Evolutionary conservation across 345 rosid genomes (phyloP).

Genomic region (Geranium brycei): DNA sequence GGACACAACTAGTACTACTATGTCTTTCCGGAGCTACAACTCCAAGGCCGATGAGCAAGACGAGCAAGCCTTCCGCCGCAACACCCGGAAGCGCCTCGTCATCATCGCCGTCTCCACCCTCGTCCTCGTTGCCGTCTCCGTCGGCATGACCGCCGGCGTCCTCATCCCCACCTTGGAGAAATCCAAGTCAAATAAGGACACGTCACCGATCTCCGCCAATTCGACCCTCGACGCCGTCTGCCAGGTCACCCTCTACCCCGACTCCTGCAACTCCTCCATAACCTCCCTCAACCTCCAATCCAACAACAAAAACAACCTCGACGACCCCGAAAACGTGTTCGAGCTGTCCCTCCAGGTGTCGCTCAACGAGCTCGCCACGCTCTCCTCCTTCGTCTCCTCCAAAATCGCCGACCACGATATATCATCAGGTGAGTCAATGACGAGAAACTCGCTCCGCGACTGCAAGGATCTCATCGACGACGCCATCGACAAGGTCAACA

Average conservation of each 20-base stretch:
- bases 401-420: background rate
- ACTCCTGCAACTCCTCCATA: constrained; percentile 19
- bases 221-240: constrained; percentile 13
- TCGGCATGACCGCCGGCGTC: constrained; percentile 6
- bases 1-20: too few species aligned
- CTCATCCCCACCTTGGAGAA: background rate
- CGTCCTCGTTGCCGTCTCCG: constrained; percentile 3
- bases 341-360: constrained; percentile 18
- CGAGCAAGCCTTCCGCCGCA: constrained; percentile 14
- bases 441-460: constrained; percentile 3
- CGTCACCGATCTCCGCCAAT: background rate
- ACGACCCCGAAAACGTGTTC: constrained; percentile 11
- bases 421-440: background rate
- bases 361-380: constrained; percentile 9
- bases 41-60: constrained; percentile 8
- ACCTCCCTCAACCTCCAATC: constrained; percentile 12
- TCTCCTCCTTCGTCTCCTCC: constrained; percentile 17
- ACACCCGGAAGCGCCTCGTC: constrained; percentile 13
- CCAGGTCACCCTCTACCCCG: constrained; percentile 17
- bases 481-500: constrained; percentile 20
- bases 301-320: background rate
- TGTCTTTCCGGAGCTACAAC: constrained; percentile 10
- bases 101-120: constrained; percentile 10
- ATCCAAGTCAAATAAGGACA: background rate
- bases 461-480: constrained; percentile 15